phyloP scores from a whole-genome alignment of 768 basidiomycete species.

The Mycena latifolia region DNA sequence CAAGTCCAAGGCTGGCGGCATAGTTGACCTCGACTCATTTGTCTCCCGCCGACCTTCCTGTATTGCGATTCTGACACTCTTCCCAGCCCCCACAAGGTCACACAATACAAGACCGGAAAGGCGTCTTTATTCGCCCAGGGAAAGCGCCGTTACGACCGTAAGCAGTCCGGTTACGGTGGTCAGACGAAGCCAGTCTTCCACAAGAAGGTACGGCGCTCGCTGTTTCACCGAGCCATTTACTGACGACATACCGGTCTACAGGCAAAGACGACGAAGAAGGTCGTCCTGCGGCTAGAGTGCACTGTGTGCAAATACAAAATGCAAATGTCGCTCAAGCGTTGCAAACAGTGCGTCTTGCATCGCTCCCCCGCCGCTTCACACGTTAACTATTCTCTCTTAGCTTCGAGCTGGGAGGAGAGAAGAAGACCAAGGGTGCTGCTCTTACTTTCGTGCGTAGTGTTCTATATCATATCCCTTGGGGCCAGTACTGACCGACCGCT shows the following conservation, averaged over 20 bases:
- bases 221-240: neutral
- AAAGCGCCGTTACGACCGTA: slow-evolving; percentile 99
- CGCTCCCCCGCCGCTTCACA: neutral
- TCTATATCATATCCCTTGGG: neutral
- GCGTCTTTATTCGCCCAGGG: slow-evolving; percentile 98
- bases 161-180: slow-evolving; percentile 99
- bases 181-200: slow-evolving; percentile 99
- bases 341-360: slow-evolving; percentile 89
- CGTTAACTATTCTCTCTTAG: slow-evolving; percentile 50
- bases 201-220: slow-evolving; percentile 84
- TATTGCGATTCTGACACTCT: slow-evolving; percentile 24
- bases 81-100: slow-evolving; percentile 96
- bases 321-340: slow-evolving; percentile 96
- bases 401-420: slow-evolving; percentile 99
- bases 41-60: neutral
- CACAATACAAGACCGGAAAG: slow-evolving; percentile 99
- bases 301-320: slow-evolving; percentile 99
- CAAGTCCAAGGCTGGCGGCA: too few relatives aligned
- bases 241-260: slow-evolving; percentile 44
- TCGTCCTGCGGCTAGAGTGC: slow-evolving; percentile 97
- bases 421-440: slow-evolving; percentile 99
- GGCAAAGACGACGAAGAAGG: slow-evolving; percentile 99
- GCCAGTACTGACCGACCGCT: neutral
- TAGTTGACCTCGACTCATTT: neutral
- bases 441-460: slow-evolving; percentile 85